A percentile compares a stretch with the other conserved stretches of the same genome.
Evolutionary conservation across 495 filamentous ascomycete genomes (phyloP).

Genomic region (Jackrogersella multiformis): DNA sequence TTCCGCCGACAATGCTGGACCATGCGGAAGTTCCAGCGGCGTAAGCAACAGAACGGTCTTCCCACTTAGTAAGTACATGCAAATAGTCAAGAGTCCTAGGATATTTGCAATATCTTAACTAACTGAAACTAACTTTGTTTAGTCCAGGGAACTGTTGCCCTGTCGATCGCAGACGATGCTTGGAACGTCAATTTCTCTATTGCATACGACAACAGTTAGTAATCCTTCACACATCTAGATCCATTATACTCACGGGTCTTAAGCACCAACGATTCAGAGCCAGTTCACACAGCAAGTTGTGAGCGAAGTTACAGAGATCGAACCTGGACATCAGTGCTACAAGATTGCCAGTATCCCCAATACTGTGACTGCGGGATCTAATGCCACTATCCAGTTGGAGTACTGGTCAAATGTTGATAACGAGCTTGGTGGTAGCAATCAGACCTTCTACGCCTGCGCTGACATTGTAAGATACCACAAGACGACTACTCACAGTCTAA

Average conservation of each 20-base stretch:
- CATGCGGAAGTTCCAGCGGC: constrained; percentile 56
- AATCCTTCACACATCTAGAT: neutral
- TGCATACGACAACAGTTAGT: constrained; percentile 56
- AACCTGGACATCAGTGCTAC: constrained; percentile 63
- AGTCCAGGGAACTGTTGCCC: constrained; percentile 47
- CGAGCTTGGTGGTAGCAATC: constrained; percentile 48
- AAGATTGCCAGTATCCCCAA: constrained; percentile 52
- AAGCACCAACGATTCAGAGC: constrained; percentile 52
- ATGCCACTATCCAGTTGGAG: constrained; percentile 63
- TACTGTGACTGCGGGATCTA: constrained; percentile 51
- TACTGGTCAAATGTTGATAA: constrained; percentile 58
- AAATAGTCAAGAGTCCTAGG: neutral
- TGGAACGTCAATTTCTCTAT: constrained; percentile 59
- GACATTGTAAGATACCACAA: constrained; percentile 50
- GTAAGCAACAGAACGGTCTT: constrained; percentile 56
- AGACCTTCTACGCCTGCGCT: constrained; percentile 63
- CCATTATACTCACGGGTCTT: neutral
- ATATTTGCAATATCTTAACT: neutral
- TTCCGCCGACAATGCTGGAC: constrained; percentile 56
- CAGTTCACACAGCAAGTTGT: constrained; percentile 57
- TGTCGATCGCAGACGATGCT: constrained; percentile 55
- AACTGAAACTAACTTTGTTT: constrained; percentile 11
- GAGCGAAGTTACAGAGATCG: constrained; percentile 49
- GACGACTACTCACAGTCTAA: no score
- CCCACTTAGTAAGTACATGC: constrained; percentile 45